Percentiles rank a stretch among this genome's conserved stretches.
Evolutionary conservation across 2,329 filamentous ascomycete species (phyloP).

Genomic region (Nemania abortiva): DNA sequence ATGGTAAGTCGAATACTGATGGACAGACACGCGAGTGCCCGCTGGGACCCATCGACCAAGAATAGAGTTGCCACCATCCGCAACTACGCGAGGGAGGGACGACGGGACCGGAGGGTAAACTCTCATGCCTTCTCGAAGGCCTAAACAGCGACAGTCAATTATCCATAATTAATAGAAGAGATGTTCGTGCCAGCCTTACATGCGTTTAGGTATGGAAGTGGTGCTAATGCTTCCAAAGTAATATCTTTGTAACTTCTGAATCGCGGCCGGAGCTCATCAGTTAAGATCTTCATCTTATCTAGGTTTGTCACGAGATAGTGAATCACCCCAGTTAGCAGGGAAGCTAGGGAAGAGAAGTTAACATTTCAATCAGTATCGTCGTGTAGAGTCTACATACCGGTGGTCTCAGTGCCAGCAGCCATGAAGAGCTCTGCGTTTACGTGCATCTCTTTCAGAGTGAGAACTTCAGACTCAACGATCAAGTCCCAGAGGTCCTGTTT

Average conservation of each 20-base stretch:
- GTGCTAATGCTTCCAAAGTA: constrained; percentile 34
- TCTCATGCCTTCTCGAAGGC: constrained; percentile 37
- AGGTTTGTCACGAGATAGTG: constrained; percentile 43
- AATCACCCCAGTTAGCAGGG: constrained; percentile 47
- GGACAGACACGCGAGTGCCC: constrained; percentile 38
- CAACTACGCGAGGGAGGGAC: constrained; percentile 32
- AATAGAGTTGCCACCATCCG: constrained; percentile 32
- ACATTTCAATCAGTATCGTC: not conserved
- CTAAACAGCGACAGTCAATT: constrained; percentile 1
- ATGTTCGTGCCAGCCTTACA: constrained; percentile 27
- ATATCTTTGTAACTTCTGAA: constrained; percentile 49
- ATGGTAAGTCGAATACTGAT: constrained; percentile 35
- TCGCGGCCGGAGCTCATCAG: constrained; percentile 46
- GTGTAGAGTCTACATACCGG: constrained; percentile 22
- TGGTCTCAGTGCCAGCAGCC: constrained; percentile 41
- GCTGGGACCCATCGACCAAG: constrained; percentile 34
- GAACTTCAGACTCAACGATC: constrained; percentile 36
- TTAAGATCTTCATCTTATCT: constrained; percentile 42
- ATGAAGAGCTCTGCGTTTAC: constrained; percentile 42
- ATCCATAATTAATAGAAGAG: not conserved
- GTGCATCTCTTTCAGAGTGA: constrained; percentile 41
- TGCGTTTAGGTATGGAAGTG: constrained; percentile 43
- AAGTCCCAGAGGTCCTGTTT: constrained; percentile 48
- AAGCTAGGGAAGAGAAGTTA: constrained; percentile 49
- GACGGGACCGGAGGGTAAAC: constrained; percentile 38